Percentiles rank a stretch among this genome's conserved stretches.
Conservation (phyloP, 352 stramenopile genomes). For the Phytophthora fragariae region DNA sequence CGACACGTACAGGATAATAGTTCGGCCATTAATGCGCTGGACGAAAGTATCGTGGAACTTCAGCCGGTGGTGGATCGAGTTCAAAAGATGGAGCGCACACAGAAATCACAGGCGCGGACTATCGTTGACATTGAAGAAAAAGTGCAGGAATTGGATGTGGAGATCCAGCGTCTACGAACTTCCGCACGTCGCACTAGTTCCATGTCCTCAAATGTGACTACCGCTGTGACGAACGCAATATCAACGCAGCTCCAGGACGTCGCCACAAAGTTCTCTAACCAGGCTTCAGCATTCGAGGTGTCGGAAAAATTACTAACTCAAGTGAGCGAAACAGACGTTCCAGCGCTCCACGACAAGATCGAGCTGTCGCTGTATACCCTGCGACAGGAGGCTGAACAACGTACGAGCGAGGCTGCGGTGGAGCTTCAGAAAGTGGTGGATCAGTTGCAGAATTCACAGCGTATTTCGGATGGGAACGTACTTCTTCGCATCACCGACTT, state of each 20-base stretch:
- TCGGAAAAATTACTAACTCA: constrained; percentile 41
- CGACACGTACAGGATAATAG: constrained; percentile 46
- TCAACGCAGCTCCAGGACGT: constrained; percentile 55
- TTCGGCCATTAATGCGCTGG: constrained; percentile 47
- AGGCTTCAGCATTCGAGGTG: constrained; percentile 37
- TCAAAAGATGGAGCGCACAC: constrained; percentile 48
- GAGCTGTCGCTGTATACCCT: constrained; percentile 54
- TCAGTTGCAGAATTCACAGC: constrained; percentile 37
- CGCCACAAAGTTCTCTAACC: constrained; percentile 34
- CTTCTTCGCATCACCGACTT: constrained; percentile 39
- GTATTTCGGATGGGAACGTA: constrained; percentile 22
- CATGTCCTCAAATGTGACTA: constrained; percentile 29
- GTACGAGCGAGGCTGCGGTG: constrained; percentile 46
- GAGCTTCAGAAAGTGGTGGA: constrained; percentile 48
- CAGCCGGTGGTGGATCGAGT: constrained; percentile 50
- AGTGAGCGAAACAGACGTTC: constrained; percentile 52
- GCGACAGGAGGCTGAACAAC: constrained; percentile 54
- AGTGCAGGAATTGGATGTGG: constrained; percentile 57
- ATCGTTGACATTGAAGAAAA: constrained; percentile 70
- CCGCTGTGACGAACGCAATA: constrained; percentile 34
- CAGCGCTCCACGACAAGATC: constrained; percentile 44
- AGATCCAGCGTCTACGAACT: constrained; percentile 59
- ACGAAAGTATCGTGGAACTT: constrained; percentile 47
- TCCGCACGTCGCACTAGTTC: constrained; percentile 50
- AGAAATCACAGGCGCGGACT: constrained; percentile 49